Percentiles rank a stretch among this genome's conserved stretches.
phyloP scores from a whole-genome alignment of 2,329 filamentous ascomycete genomes.

The Penicillium sp. region DNA sequence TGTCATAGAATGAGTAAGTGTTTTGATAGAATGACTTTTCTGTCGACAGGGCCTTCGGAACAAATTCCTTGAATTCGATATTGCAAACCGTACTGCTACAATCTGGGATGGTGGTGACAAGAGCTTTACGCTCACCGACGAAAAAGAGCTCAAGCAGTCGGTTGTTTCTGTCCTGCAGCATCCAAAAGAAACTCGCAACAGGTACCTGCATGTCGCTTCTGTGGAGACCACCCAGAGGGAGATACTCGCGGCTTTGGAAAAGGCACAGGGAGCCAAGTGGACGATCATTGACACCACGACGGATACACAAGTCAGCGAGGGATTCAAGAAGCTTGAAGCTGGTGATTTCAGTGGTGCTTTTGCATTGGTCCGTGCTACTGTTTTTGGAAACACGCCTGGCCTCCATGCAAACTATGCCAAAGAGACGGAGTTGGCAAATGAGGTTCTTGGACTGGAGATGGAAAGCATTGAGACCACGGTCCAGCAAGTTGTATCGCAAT shows the following conservation, averaged over 20 bases:
- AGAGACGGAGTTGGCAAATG: conserved; percentile 23
- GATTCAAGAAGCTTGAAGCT: conserved; percentile 15
- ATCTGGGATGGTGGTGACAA: conserved; percentile 59
- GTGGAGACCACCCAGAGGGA: conserved; percentile 60
- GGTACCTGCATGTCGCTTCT: conserved; percentile 58
- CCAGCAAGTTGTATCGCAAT: neutral
- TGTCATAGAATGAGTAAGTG: neutral
- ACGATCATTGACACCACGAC: conserved; percentile 44
- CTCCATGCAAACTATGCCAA: conserved; percentile 26
- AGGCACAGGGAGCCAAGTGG: conserved; percentile 54
- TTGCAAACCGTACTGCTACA: conserved; percentile 50
- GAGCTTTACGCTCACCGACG: conserved; percentile 53
- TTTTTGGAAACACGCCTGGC: conserved; percentile 17
- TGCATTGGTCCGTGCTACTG: conserved; percentile 22
- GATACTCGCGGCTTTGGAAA: conserved; percentile 55
- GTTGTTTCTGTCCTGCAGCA: conserved; percentile 52
- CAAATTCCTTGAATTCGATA: conserved; percentile 55
- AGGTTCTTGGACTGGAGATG: conserved; percentile 20
- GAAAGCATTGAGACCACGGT: conserved; percentile 23
- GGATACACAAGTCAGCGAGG: conserved; percentile 19
- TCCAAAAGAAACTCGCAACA: conserved; percentile 56
- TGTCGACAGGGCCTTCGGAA: conserved; percentile 43
- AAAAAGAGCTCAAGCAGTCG: conserved; percentile 53
- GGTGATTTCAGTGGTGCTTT: conserved; percentile 28
- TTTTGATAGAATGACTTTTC: neutral